Evolutionary conservation across 805 yeast genomes (phyloP).

Genomic region (Trichomonascus vanleenenianus): DNA sequence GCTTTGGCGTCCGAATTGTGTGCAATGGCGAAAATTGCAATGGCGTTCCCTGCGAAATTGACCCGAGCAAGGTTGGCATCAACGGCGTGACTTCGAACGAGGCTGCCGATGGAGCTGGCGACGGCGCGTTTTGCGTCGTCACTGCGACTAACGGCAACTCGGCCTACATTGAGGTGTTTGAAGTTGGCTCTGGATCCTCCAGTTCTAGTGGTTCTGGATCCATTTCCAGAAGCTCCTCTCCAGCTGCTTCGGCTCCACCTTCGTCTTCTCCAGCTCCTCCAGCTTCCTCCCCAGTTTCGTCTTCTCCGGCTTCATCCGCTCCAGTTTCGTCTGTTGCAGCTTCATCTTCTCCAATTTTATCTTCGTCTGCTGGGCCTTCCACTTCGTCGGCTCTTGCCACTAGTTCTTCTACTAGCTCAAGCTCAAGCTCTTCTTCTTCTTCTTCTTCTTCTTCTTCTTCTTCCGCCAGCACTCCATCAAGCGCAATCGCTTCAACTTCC

Average conservation of each 20-base stretch:
- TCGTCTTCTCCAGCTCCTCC: no score
- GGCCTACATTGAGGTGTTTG: conserved; percentile 70
- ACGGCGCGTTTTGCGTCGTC: conserved; percentile 61
- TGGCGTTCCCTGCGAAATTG: conserved; percentile 77
- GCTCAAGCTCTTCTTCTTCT: conserved; percentile 1
- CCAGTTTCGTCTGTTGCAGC: neutral
- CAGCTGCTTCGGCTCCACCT: no score
- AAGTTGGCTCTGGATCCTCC: conserved; percentile 9
- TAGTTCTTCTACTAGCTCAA: conserved; percentile 1
- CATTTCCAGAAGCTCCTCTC: neutral
- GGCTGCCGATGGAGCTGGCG: conserved; percentile 23
- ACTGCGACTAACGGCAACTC: conserved; percentile 58
- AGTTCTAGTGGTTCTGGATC: neutral
- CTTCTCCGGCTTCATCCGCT: no score
- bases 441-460: neutral
- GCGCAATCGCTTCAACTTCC: no score
- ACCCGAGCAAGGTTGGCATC: conserved; percentile 56
- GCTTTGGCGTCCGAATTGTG: conserved; percentile 62
- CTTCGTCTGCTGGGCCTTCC: neutral
- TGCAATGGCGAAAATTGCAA: conserved; percentile 64
- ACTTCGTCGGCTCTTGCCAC: neutral
- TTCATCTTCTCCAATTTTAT: conserved; percentile 4
- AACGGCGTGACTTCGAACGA: conserved; percentile 37
- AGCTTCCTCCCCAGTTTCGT: no score
- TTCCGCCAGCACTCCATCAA: no score